These are phyloP conservation scores for Ascochyta koolunga DNA, from an alignment of 2,329 filamentous ascomycete species.

Conservation along the genomic window DNA sequence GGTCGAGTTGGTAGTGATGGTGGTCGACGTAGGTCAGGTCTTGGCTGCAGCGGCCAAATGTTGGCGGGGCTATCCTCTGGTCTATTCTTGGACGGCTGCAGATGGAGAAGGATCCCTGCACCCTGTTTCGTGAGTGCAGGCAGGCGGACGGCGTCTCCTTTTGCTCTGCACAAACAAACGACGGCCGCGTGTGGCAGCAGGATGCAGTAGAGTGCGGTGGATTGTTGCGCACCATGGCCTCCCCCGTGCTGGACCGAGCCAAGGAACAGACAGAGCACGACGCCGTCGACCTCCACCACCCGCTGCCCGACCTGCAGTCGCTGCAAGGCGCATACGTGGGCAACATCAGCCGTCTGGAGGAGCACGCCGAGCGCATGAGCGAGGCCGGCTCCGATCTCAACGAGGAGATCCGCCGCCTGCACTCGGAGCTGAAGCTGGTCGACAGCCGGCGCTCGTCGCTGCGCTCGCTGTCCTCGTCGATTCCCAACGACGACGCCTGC, in stretches of 20 bases:
- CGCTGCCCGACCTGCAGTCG: slow-evolving; percentile 66
- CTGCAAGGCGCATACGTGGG: slow-evolving; percentile 66
- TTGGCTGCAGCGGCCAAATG: no score
- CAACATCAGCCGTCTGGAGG: slow-evolving; percentile 77
- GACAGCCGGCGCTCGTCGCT: slow-evolving; percentile 71
- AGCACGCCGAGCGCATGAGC: slow-evolving; percentile 75
- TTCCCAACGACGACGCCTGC: slow-evolving; percentile 27
- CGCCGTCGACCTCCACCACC: slow-evolving; percentile 53
- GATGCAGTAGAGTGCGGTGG: not conserved
- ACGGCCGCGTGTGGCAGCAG: no score
- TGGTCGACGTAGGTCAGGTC: no score
- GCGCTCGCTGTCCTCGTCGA: slow-evolving; percentile 59
- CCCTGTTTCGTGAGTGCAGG: no score
- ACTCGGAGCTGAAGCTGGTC: slow-evolving; percentile 72
- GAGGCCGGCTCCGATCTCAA: slow-evolving; percentile 75
- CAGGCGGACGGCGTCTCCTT: no score
- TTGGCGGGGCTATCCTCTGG: no score
- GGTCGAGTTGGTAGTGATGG: no score
- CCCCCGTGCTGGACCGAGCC: slow-evolving; percentile 24
- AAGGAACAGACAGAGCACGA: slow-evolving; percentile 14
- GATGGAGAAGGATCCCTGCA: no score
- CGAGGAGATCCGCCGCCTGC: slow-evolving; percentile 75
- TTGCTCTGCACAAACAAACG: no score
- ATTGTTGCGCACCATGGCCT: slow-evolving; percentile 25
- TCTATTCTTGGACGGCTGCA: no score